Evolutionary conservation across 2,329 filamentous ascomycete species (phyloP).

Genomic region (Paracorniculantispora psalliotae): DNA sequence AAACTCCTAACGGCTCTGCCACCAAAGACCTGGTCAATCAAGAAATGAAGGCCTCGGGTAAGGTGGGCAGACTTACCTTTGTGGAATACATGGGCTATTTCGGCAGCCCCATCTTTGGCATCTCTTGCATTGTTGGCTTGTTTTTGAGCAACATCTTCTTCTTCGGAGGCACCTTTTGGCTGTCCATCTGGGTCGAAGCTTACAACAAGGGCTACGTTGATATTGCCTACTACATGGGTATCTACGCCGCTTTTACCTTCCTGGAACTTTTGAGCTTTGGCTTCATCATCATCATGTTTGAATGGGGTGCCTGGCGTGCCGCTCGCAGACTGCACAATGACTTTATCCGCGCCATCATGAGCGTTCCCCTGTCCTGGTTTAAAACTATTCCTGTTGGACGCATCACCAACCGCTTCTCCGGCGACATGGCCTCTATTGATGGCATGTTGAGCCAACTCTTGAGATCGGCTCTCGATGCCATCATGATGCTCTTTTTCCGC

Average conservation of each 20-base stretch:
- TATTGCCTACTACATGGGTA: conserved; percentile 47
- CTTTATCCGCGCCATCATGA: conserved; percentile 48
- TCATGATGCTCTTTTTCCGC: conserved; percentile 40
- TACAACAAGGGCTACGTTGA: conserved; percentile 39
- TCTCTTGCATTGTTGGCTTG: conserved; percentile 34
- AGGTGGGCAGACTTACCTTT: conserved; percentile 40
- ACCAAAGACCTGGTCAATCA: conserved; percentile 41
- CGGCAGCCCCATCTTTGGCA: conserved; percentile 40
- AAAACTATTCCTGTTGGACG: conserved; percentile 49
- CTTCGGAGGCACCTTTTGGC: conserved; percentile 42
- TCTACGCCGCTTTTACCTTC: conserved; percentile 45
- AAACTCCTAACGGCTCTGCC: conserved; percentile 31
- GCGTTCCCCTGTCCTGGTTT: conserved; percentile 53
- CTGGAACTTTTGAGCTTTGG: conserved; percentile 39
- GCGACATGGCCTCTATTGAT: conserved; percentile 54
- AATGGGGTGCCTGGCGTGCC: conserved; percentile 53
- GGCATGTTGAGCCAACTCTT: conserved; percentile 42
- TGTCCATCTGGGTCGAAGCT: conserved; percentile 51
- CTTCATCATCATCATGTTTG: conserved; percentile 42
- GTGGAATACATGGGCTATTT: conserved; percentile 49
- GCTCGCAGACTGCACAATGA: conserved; percentile 47
- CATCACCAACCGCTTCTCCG: conserved; percentile 51
- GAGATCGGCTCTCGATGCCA: conserved; percentile 36
- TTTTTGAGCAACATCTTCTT: conserved; percentile 37
- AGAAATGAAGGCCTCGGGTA: conserved; percentile 43